Conservation (phyloP, 805 yeast species). For the Lipomyces chichibuensis region DNA sequence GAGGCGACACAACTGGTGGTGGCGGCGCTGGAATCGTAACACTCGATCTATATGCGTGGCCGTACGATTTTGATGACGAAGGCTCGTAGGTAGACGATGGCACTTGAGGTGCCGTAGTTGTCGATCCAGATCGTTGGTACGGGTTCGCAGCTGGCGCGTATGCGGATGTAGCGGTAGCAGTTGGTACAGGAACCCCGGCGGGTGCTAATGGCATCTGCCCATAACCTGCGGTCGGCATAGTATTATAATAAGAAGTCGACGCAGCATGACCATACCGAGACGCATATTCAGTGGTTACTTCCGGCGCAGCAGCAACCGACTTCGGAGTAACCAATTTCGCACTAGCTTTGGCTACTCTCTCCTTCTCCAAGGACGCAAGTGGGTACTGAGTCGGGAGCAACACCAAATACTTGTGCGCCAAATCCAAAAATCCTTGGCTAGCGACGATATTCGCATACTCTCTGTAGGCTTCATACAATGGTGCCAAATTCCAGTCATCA, state of each 20-base stretch:
- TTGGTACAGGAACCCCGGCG: slow-evolving; percentile 8
- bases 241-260: slow-evolving; percentile 7
- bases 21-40: slow-evolving; percentile 34
- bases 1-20: slow-evolving; percentile 31
- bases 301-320: slow-evolving; percentile 12
- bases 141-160: slow-evolving; percentile 19
- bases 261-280: neutral
- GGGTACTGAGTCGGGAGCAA: slow-evolving; percentile 75
- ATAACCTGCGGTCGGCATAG: neutral
- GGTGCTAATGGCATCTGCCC: slow-evolving; percentile 9
- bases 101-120: slow-evolving; percentile 1
- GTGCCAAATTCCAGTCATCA: slow-evolving; percentile 50
- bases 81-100: neutral
- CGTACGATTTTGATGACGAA: slow-evolving; percentile 19
- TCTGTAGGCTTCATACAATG: slow-evolving; percentile 62
- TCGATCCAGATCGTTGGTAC: slow-evolving; percentile 16
- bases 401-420: slow-evolving; percentile 71
- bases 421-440: slow-evolving; percentile 77
- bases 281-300: slow-evolving; percentile 13
- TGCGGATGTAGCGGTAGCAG: slow-evolving; percentile 3
- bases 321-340: slow-evolving; percentile 34
- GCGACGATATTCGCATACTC: slow-evolving; percentile 84
- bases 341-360: slow-evolving; percentile 73
- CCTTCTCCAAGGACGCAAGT: slow-evolving; percentile 70
- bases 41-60: slow-evolving; percentile 29